Conservation (phyloP, 768 basidiomycete genomes). For the Hypsizygus marmoreus region DNA sequence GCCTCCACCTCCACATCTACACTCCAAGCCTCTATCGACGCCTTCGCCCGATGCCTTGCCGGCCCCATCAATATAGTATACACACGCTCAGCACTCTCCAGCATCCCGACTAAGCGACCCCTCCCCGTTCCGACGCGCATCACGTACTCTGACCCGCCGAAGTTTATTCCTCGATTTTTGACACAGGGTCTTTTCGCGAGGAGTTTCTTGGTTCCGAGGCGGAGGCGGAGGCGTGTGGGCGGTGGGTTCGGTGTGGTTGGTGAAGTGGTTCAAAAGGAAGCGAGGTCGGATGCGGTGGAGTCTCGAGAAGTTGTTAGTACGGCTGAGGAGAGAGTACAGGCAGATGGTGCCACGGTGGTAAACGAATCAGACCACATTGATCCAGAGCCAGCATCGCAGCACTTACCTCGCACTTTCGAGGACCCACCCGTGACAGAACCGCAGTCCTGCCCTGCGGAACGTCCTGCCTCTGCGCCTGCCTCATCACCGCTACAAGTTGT, state of each 20-base stretch:
- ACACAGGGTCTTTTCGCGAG: slow-evolving; percentile 17
- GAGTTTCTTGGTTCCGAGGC: slow-evolving; percentile 14
- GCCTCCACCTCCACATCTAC: too few species aligned
- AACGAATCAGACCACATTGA: too few species aligned
- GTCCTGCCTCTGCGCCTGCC: too few species aligned
- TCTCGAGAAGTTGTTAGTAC: neutral
- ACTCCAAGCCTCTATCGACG: too few species aligned
- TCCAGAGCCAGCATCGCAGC: too few species aligned
- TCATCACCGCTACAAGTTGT: neutral
- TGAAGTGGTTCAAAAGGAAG: neutral
- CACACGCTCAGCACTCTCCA: too few species aligned
- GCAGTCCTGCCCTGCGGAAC: too few species aligned
- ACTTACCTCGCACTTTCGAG: too few species aligned
- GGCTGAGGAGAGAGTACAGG: neutral
- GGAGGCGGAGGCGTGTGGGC: too few species aligned
- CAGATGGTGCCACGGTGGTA: neutral
- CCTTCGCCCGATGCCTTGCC: too few species aligned
- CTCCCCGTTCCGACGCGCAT: neutral
- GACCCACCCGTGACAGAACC: too few species aligned
- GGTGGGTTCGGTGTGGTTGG: neutral
- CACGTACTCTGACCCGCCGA: neutral
- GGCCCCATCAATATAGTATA: too few species aligned
- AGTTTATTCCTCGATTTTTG: slow-evolving; percentile 8
- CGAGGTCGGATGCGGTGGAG: neutral
- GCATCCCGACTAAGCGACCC: neutral